Percentiles rank a stretch among this genome's conserved stretches.
Conservation (phyloP, 2,329 filamentous ascomycete genomes). For the Didymella keratinophila region DNA sequence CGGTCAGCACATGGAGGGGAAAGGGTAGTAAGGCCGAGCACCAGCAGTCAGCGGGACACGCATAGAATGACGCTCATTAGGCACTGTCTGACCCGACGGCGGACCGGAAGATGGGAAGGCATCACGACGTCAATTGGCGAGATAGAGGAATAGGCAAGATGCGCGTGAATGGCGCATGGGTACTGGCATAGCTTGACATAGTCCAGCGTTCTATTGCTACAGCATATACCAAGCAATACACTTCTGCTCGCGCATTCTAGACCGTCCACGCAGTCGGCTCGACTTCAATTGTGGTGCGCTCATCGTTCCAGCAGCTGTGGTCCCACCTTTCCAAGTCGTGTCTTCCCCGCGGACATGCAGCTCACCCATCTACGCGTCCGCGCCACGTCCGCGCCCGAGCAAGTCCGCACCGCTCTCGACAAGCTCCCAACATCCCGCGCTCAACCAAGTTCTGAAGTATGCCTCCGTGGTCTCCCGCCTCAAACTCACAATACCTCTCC, state of each 20-base stretch:
- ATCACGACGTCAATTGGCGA: conserved; percentile 7
- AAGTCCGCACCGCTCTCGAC: conserved; percentile 13
- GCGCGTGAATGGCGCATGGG: conserved; percentile 10
- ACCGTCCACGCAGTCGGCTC: background rate
- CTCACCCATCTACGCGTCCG: conserved; percentile 6
- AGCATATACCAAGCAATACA: conserved; percentile 16
- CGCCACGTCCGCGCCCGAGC: too few species aligned
- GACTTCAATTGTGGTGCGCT: background rate
- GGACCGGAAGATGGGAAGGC: background rate
- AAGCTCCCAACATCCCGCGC: too few species aligned
- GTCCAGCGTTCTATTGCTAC: conserved; percentile 17
- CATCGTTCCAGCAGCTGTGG: background rate
- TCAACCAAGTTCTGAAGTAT: background rate
- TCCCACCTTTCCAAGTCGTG: conserved; percentile 33
- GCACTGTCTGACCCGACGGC: conserved; percentile 15
- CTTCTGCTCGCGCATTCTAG: background rate
- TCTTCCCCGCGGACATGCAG: conserved; percentile 31
- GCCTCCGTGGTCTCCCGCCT: background rate
- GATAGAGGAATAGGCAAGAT: conserved; percentile 2
- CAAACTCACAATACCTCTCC: conserved; percentile 14
- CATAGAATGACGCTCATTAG: conserved; percentile 22
- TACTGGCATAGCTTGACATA: conserved; percentile 16
- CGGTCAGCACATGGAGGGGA: conserved; percentile 93
- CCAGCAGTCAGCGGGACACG: conserved; percentile 56
- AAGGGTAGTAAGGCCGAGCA: conserved; percentile 94